Conservation (phyloP, 345 rosid genomes). For the Cardamine resedifolia region DNA sequence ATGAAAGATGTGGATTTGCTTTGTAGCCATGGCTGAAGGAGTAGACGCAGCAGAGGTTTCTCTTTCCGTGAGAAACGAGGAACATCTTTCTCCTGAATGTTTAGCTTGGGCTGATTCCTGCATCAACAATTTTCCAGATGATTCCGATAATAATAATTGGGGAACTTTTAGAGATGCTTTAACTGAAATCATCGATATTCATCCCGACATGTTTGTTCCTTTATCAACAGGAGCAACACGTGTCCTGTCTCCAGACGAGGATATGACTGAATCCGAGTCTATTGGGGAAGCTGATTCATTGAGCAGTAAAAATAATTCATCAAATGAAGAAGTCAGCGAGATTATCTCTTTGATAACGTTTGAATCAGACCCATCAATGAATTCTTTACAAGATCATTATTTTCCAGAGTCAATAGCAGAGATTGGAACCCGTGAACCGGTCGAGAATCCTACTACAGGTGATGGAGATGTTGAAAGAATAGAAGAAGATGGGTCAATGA, state of each 20-base stretch:
- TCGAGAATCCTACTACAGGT: conserved; percentile 4
- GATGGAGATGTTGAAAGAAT: conserved; percentile 9
- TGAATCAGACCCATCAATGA: conserved; percentile 34
- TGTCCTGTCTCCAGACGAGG: conserved; percentile 23
- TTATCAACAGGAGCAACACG: conserved; percentile 13
- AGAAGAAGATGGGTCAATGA: conserved; percentile 2
- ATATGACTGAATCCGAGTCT: conserved; percentile 19
- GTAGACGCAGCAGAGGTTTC: conserved; percentile 19
- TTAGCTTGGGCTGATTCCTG: conserved; percentile 79
- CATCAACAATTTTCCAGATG: conserved; percentile 47
- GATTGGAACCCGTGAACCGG: conserved; percentile 23
- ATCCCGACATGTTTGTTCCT: conserved; percentile 40
- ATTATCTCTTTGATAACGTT: conserved; percentile 17
- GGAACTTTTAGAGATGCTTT: conserved; percentile 53
- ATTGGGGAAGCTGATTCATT: conserved; percentile 23
- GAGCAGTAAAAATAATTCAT: neutral
- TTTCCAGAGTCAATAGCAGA: conserved; percentile 40
- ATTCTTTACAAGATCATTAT: conserved; percentile 32
- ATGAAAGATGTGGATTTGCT: conserved; percentile 2
- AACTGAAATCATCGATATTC: conserved; percentile 47
- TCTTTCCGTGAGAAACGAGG: conserved; percentile 20
- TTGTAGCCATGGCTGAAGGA: conserved; percentile 30
- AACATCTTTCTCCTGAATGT: conserved; percentile 51
- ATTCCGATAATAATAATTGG: conserved; percentile 46
- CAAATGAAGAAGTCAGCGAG: conserved; percentile 27